phyloP scores from a whole-genome alignment of 768 basidiomycete species.

The Macrolepiota albuminosa region DNA sequence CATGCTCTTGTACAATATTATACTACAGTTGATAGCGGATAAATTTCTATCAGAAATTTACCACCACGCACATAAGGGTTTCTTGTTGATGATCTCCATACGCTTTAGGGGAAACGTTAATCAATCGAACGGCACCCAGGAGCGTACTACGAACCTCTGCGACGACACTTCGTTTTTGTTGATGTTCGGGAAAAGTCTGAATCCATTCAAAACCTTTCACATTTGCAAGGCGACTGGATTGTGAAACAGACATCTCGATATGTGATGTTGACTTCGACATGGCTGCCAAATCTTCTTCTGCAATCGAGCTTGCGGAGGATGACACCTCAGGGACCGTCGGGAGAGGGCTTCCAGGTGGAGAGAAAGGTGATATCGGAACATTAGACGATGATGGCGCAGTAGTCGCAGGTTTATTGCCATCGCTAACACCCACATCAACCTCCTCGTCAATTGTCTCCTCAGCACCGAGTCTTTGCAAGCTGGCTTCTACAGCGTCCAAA shows the following conservation, averaged over 20 bases:
- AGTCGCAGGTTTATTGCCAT: conserved; percentile 22
- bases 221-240: conserved; percentile 29
- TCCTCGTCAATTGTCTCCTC: conserved; percentile 45
- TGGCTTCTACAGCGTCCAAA: conserved; percentile 77
- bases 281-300: conserved; percentile 65
- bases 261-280: conserved; percentile 78
- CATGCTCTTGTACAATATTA: conserved; percentile 17
- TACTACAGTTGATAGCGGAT: conserved; percentile 17
- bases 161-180: conserved; percentile 56
- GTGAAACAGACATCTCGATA: conserved; percentile 46
- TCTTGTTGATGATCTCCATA: conserved; percentile 64
- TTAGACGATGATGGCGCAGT: conserved; percentile 26
- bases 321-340: conserved; percentile 53
- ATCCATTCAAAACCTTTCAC: conserved; percentile 45
- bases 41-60: conserved; percentile 24
- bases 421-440: conserved; percentile 60
- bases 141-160: conserved; percentile 49
- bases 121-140: background rate
- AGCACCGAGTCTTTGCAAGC: conserved; percentile 66
- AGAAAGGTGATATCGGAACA: conserved; percentile 39
- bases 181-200: conserved; percentile 27
- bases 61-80: conserved; percentile 73
- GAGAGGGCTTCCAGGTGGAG: conserved; percentile 58
- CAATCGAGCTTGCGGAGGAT: conserved; percentile 49
- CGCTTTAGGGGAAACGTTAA: conserved; percentile 39